These are phyloP conservation scores for Gillenia trifoliata DNA, from an alignment of 306 rosid species.

Conservation along the genomic window DNA sequence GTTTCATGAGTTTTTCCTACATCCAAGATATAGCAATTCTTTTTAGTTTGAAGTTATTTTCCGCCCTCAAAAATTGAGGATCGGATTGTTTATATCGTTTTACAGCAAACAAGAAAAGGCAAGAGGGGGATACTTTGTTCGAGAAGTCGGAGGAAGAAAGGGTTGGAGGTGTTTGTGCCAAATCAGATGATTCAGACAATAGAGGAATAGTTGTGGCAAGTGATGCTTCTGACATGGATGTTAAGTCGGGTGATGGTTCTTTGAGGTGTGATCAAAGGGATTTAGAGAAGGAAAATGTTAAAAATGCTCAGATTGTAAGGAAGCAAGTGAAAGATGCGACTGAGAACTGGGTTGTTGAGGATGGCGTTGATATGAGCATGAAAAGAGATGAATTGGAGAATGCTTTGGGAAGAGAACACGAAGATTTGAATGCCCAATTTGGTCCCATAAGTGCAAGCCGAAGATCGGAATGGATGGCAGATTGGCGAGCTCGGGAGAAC, in stretches of 20 bases:
- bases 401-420: slow-evolving; percentile 39
- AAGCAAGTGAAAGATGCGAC: slow-evolving; percentile 25
- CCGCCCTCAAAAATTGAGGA: neutral
- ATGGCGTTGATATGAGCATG: slow-evolving; percentile 22
- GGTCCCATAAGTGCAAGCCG: slow-evolving; percentile 26
- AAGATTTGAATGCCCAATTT: slow-evolving; percentile 30
- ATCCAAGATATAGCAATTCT: neutral
- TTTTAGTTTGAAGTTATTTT: neutral
- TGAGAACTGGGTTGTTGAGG: slow-evolving; percentile 34
- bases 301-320: slow-evolving; percentile 24
- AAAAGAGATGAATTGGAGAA: slow-evolving; percentile 38
- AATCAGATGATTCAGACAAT: slow-evolving; percentile 43
- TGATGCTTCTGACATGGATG: slow-evolving; percentile 55
- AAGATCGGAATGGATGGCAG: slow-evolving; percentile 40
- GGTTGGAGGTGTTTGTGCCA: slow-evolving; percentile 37
- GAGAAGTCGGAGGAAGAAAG: slow-evolving; percentile 63
- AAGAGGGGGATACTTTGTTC: slow-evolving; percentile 50
- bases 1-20: neutral
- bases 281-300: slow-evolving; percentile 32
- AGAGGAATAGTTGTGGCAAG: slow-evolving; percentile 40
- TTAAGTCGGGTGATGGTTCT: slow-evolving; percentile 32
- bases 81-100: slow-evolving; percentile 10
- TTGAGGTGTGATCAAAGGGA: slow-evolving; percentile 37
- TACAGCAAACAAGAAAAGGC: slow-evolving; percentile 62
- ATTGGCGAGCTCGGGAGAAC: slow-evolving; percentile 55